A percentile compares a stretch with the other conserved stretches of the same genome.
phyloP scores from a whole-genome alignment of 2,329 filamentous ascomycete species.

The Alternaria novae-zelandiae region DNA sequence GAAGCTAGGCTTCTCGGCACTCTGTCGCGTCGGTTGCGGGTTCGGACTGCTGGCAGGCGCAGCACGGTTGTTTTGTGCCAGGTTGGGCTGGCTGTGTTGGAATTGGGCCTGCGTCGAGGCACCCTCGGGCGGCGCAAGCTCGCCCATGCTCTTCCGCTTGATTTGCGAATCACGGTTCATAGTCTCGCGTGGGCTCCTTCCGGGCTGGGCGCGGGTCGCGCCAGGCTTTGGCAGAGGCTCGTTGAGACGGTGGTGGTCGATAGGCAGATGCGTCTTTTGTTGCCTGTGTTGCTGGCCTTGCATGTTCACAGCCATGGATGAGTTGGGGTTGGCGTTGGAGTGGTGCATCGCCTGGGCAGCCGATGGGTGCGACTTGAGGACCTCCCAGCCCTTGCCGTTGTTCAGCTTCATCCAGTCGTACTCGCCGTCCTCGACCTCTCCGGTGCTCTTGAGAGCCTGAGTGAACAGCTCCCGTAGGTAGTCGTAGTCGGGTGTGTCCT shows the following conservation, averaged over 20 bases:
- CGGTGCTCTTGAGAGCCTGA: constrained; percentile 90
- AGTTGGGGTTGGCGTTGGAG: constrained; percentile 77
- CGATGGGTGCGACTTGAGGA: constrained; percentile 71
- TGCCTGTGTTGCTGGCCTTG: constrained; percentile 74
- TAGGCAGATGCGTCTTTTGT: constrained; percentile 57
- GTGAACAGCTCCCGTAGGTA: constrained; percentile 97
- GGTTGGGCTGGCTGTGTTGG: constrained; percentile 91
- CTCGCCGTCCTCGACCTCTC: constrained; percentile 95
- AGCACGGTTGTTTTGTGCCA: constrained; percentile 69
- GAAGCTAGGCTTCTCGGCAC: constrained; percentile 73
- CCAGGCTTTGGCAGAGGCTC: constrained; percentile 64
- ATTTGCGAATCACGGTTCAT: constrained; percentile 33
- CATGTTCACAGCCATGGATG: constrained; percentile 80
- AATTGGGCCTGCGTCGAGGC: constrained; percentile 91
- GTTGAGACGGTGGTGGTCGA: constrained; percentile 54
- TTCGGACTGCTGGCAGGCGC: constrained; percentile 50
- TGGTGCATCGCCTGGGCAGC: constrained; percentile 77
- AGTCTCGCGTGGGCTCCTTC: constrained; percentile 46
- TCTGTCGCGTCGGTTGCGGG: constrained; percentile 63
- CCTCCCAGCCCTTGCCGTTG: constrained; percentile 91
- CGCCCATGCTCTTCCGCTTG: constrained; percentile 77
- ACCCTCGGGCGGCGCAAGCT: constrained; percentile 82
- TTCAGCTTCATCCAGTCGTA: constrained; percentile 99
- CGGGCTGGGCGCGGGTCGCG: constrained; percentile 61
- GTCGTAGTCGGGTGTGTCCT: constrained; percentile 98